These are phyloP conservation scores for Cyberlindnera maclurae DNA, from an alignment of 805 yeast species.

Conservation along the genomic window DNA sequence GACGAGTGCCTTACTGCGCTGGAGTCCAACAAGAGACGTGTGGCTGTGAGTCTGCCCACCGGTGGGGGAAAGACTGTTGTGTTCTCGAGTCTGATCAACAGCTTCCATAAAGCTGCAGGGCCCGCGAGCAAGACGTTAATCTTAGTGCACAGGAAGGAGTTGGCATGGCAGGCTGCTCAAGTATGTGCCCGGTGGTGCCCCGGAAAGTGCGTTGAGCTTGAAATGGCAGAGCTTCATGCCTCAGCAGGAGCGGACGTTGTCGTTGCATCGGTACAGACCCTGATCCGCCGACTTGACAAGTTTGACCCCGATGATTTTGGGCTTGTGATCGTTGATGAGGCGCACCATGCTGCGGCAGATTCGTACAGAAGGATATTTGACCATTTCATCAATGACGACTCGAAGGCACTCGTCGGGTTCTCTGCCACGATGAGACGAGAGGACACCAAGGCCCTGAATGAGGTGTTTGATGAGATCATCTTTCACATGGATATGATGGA, in stretches of 20 bases:
- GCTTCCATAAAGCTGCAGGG: slow-evolving; percentile 23
- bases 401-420: slow-evolving; percentile 65
- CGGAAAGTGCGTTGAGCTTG: slow-evolving; percentile 46
- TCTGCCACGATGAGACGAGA: slow-evolving; percentile 80
- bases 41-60: slow-evolving; percentile 84
- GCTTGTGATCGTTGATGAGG: slow-evolving; percentile 80
- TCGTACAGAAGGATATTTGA: slow-evolving; percentile 53
- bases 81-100: slow-evolving; percentile 50
- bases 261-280: slow-evolving; percentile 71
- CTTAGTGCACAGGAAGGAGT: slow-evolving; percentile 75
- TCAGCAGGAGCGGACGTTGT: slow-evolving; percentile 48
- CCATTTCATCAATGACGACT: slow-evolving; percentile 36
- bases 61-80: slow-evolving; percentile 94
- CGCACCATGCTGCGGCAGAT: slow-evolving; percentile 81
- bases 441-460: slow-evolving; percentile 56
- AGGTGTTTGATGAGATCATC: slow-evolving; percentile 65
- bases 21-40: slow-evolving; percentile 38
- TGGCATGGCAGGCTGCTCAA: slow-evolving; percentile 60
- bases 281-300: slow-evolving; percentile 43
- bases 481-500: slow-evolving; percentile 58
- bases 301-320: slow-evolving; percentile 59
- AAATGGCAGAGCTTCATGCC: slow-evolving; percentile 53
- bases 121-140: slow-evolving; percentile 40
- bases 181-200: slow-evolving; percentile 46
- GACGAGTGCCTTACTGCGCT: slow-evolving; percentile 44